Evolutionary conservation across 176 grass and related monocot genomes (phyloP), one percentile per base, ranked within the genome.

Genomic region (Themeda triandra): DNA sequence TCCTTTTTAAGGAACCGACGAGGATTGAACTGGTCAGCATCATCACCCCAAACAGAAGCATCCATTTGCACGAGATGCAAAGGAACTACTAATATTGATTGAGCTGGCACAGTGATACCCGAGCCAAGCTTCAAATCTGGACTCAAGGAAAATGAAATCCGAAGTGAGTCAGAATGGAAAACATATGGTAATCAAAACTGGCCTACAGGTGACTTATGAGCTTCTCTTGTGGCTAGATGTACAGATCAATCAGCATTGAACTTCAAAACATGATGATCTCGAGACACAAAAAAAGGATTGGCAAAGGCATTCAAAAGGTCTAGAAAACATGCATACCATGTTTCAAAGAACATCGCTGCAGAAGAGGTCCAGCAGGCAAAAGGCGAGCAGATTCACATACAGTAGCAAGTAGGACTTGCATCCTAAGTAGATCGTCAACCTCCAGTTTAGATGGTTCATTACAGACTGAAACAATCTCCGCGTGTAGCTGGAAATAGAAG

Each of bases 371-470:
- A n/a, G 90, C 91, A 86, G 97, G 97, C 66, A 92, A 80, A 87
- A 99, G 90, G 11, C 92, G 90, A 86, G 89, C 91, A 83, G 97
- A 96, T 93, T 99, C 97, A 91, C 89, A 93, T 36, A 99, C 84
- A 64, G 91, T 92, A 73, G 93, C 91, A 71, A 99, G 78, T 83
- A 94, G 39, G 63, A 94, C 86, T 89, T 76, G 86, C 93, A 99
- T 96, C 65, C 77, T 96, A 89, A 83, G 76, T 27, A 96, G 63
- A 70, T 88, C 84, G 64, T 94, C 77, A 23, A 77, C 63, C 25
- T 81, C 85, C 29, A 87, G 39, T 24, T 87, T 66, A 81, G 75
- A 76, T 65, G 80, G 89, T 80, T 71, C 84, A 68, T 66, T 83
- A 48, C 77, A 66, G 44, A 69, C 78, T 59, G 83, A 65, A 86